Conservation (phyloP, 352 stramenopile genomes). For the Hyaloperonospora arabidopsidis region DNA sequence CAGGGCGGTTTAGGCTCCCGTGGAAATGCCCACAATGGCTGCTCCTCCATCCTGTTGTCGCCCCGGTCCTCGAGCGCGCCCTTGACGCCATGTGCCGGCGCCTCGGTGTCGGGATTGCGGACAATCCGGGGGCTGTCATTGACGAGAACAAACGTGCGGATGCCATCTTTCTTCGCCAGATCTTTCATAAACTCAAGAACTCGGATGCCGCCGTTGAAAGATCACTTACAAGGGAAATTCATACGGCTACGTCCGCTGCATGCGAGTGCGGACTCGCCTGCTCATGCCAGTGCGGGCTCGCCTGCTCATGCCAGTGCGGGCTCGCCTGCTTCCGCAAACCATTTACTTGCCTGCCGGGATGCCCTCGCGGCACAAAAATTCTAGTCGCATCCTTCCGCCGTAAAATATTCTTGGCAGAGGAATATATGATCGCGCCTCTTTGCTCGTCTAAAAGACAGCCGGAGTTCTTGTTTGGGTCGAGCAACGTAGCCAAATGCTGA, state of each 20-base stretch:
- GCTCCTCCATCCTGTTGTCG: not conserved
- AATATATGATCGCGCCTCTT: constrained; percentile 7
- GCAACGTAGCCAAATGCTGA: not conserved
- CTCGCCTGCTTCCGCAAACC: no score
- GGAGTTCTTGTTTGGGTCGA: not conserved
- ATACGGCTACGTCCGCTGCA: no score
- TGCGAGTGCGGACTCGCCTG: no score
- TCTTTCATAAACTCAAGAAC: not conserved
- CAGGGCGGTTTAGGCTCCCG: not conserved
- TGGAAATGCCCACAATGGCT: not conserved
- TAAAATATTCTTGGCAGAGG: constrained; percentile 5
- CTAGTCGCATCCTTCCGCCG: constrained; percentile 1
- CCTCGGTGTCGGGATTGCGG: not conserved
- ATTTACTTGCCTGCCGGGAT: no score
- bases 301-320: no score
- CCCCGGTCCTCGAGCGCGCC: not conserved
- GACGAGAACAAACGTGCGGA: not conserved
- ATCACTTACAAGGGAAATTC: no score
- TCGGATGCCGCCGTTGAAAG: no score
- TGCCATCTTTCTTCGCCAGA: not conserved
- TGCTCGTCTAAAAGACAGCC: constrained; percentile 11
- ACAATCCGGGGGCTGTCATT: not conserved
- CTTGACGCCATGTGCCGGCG: not conserved
- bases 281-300: no score
- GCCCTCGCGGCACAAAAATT: no score